Conservation (phyloP, 768 basidiomycete genomes). For the Xerocomellus intermedius region DNA sequence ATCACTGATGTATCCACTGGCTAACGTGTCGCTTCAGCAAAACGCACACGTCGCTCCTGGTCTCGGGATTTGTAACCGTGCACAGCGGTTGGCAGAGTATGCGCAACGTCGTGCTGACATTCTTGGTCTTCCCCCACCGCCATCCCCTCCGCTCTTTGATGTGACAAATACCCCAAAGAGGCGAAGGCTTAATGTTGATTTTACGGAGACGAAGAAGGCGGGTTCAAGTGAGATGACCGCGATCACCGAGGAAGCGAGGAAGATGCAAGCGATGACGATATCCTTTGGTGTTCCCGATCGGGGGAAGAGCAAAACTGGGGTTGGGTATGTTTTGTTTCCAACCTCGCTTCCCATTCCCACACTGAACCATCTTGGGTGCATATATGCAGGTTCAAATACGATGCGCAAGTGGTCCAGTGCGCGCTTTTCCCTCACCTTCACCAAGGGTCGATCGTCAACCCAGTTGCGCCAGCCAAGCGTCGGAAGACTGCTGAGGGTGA, state of each 20-base stretch:
- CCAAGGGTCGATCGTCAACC: conserved; percentile 12
- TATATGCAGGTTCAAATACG: conserved; percentile 50
- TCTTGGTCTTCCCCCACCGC: conserved; percentile 25
- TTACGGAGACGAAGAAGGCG: conserved; percentile 20
- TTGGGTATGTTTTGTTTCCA: conserved; percentile 41
- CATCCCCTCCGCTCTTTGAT: conserved; percentile 31
- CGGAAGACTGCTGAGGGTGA: conserved; percentile 23
- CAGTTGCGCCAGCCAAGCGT: conserved; percentile 23
- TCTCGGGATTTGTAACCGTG: conserved; percentile 58
- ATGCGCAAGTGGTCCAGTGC: conserved; percentile 40
- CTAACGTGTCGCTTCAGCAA: conserved; percentile 36
- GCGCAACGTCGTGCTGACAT: conserved; percentile 55
- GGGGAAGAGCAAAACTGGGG: conserved; percentile 34
- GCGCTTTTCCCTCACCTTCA: conserved; percentile 43
- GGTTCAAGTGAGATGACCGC: conserved; percentile 21
- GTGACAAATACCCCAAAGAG: conserved; percentile 37
- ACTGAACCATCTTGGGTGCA: not conserved
- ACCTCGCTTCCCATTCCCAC: not conserved
- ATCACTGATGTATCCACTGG: not conserved
- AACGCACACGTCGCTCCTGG: conserved; percentile 52
- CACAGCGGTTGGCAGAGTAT: conserved; percentile 68
- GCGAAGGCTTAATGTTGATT: conserved; percentile 24
- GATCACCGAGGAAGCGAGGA: conserved; percentile 39
- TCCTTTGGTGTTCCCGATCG: conserved; percentile 42
- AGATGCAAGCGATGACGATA: conserved; percentile 45